phyloP scores from a whole-genome alignment of 768 basidiomycete genomes.

The Rhizopogon vesiculosus region DNA sequence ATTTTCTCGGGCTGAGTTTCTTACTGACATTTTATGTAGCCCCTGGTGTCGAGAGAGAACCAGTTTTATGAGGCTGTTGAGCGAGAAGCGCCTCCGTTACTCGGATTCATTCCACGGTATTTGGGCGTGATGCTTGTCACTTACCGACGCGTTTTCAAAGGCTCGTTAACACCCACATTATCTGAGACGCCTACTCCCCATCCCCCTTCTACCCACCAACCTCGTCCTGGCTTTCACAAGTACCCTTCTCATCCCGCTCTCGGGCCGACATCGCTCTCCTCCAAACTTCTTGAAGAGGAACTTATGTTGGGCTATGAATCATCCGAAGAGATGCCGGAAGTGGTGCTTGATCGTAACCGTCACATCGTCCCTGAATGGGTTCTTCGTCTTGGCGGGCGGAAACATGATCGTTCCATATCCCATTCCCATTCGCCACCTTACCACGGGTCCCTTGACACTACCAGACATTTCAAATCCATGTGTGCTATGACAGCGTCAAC shows the following conservation, averaged over 20 bases:
- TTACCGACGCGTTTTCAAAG: constrained; percentile 74
- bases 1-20: constrained; percentile 3
- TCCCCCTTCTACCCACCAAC: constrained; percentile 14
- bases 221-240: constrained; percentile 24
- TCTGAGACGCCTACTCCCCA: constrained; percentile 9
- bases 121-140: constrained; percentile 98
- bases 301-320: constrained; percentile 38
- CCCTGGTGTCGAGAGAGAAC: constrained; percentile 94
- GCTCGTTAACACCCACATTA: constrained; percentile 19
- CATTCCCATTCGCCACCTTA: constrained; percentile 27
- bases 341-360: constrained; percentile 85
- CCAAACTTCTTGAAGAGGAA: constrained; percentile 21
- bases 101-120: constrained; percentile 96
- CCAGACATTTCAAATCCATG: constrained; percentile 33
- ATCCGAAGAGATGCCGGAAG: constrained; percentile 89
- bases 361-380: constrained; percentile 97
- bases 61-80: constrained; percentile 98
- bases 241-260: constrained; percentile 14
- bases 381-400: constrained; percentile 45
- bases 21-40: constrained; percentile 44
- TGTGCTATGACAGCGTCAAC: constrained; percentile 60
- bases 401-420: constrained; percentile 47
- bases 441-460: constrained; percentile 8
- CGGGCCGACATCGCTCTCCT: not conserved
- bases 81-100: constrained; percentile 84